Percentiles rank a stretch among this genome's conserved stretches.
phyloP scores from a whole-genome alignment of 2,329 filamentous ascomycete genomes.

The Capronia epimyces region DNA sequence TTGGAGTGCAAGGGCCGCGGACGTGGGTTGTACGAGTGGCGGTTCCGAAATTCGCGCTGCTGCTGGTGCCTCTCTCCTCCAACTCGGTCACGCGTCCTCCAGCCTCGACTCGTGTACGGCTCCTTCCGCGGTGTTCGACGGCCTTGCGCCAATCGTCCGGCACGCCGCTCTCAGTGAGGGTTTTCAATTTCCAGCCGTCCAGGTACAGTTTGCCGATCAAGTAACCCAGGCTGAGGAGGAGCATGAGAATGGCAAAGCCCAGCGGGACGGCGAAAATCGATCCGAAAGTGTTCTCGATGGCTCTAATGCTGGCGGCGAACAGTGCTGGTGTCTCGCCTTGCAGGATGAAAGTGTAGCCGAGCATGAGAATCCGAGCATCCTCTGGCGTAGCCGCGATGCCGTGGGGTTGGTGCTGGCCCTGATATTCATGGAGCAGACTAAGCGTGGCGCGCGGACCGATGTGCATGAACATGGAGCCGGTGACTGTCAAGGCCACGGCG shows the following conservation, averaged over 20 bases:
- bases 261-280: slow-evolving; percentile 4
- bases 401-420: not conserved
- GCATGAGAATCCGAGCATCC: slow-evolving; percentile 15
- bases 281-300: slow-evolving; percentile 9
- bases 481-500: slow-evolving; percentile 12
- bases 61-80: not conserved
- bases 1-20: not conserved
- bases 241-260: slow-evolving; percentile 2
- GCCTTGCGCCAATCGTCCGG: slow-evolving; percentile 6
- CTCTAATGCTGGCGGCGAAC: slow-evolving; percentile 8
- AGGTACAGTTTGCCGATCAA: slow-evolving; percentile 6
- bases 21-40: not conserved
- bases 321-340: slow-evolving; percentile 1
- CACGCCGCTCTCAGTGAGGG: not conserved
- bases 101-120: not conserved
- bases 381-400: slow-evolving; percentile 2
- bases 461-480: slow-evolving; percentile 21
- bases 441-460: slow-evolving; percentile 7
- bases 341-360: slow-evolving; percentile 18
- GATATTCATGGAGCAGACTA: slow-evolving; percentile 1
- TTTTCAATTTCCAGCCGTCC: slow-evolving; percentile 1
- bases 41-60: not conserved
- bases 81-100: not conserved
- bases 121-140: not conserved
- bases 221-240: not conserved